phyloP scores from a whole-genome alignment of 2,329 filamentous ascomycete genomes.

The Massarina eburnea region DNA sequence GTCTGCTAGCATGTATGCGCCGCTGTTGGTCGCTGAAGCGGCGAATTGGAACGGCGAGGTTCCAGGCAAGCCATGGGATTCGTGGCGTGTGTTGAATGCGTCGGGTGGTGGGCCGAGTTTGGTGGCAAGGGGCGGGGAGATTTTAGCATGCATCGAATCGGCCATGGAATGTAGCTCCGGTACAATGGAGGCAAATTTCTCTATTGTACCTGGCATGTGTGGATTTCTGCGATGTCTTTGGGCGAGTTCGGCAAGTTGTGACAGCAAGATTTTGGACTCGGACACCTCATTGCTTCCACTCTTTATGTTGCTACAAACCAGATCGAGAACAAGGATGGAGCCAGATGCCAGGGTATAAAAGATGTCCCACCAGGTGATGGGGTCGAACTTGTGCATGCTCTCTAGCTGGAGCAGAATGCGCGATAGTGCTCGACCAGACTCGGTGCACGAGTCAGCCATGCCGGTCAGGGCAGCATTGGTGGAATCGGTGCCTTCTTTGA shows the following conservation, averaged over 20 bases:
- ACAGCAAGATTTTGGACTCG: slow-evolving; percentile 35
- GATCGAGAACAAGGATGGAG: slow-evolving; percentile 43
- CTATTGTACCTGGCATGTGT: slow-evolving; percentile 42
- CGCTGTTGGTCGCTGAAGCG: slow-evolving; percentile 26
- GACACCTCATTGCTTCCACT: slow-evolving; percentile 18
- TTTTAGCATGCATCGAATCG: slow-evolving; percentile 20
- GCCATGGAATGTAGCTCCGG: slow-evolving; percentile 41
- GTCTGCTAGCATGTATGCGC: slow-evolving; percentile 35
- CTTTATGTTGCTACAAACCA: slow-evolving; percentile 34
- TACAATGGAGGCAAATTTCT: slow-evolving; percentile 41
- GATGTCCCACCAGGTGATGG: slow-evolving; percentile 46
- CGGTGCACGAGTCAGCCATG: slow-evolving; percentile 43
- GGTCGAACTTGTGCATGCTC: slow-evolving; percentile 42
- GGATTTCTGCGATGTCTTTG: slow-evolving; percentile 35
- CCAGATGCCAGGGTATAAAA: slow-evolving; percentile 45
- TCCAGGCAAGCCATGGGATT: not conserved
- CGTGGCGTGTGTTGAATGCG: slow-evolving; percentile 1
- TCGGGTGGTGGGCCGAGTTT: too few species aligned
- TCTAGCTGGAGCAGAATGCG: slow-evolving; percentile 41
- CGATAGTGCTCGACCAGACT: slow-evolving; percentile 39
- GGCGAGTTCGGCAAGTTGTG: slow-evolving; percentile 39
- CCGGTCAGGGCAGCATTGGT: slow-evolving; percentile 28
- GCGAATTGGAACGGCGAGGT: slow-evolving; percentile 20
- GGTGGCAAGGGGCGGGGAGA: not conserved
- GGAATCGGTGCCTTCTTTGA: slow-evolving; percentile 28